phyloP scores from a whole-genome alignment of 2,329 filamentous ascomycete species.

The Monosporascus sp. region DNA sequence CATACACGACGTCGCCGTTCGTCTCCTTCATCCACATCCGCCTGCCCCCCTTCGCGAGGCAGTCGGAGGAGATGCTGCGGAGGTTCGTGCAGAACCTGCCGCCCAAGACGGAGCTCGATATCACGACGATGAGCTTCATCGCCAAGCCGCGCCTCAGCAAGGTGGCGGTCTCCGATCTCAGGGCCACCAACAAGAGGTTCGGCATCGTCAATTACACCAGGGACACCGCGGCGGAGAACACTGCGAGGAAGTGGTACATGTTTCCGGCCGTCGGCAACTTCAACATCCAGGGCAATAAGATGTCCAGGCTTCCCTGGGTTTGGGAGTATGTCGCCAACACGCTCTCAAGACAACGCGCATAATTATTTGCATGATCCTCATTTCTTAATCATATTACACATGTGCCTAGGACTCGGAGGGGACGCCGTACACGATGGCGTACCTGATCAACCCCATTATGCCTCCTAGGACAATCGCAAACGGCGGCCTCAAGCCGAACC shows the following conservation, averaged over 20 bases:
- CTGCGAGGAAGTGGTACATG: slow-evolving; percentile 30
- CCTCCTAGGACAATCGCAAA: slow-evolving; percentile 29
- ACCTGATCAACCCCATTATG: slow-evolving; percentile 25
- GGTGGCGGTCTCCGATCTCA: slow-evolving; percentile 30
- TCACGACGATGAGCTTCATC: slow-evolving; percentile 53
- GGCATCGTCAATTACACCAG: slow-evolving; percentile 36
- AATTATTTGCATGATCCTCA: neutral
- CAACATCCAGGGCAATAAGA: slow-evolving; percentile 24
- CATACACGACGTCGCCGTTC: slow-evolving; percentile 63
- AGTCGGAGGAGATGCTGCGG: slow-evolving; percentile 51
- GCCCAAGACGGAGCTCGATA: slow-evolving; percentile 39
- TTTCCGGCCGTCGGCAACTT: slow-evolving; percentile 33
- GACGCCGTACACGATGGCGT: neutral
- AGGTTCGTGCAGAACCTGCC: slow-evolving; percentile 47
- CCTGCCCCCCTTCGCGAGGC: slow-evolving; percentile 60
- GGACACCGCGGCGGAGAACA: slow-evolving; percentile 24
- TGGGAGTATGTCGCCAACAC: slow-evolving; percentile 29
- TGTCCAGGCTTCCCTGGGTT: slow-evolving; percentile 28
- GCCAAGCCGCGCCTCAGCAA: slow-evolving; percentile 44
- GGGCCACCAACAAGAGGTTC: slow-evolving; percentile 23
- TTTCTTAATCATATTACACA: no score
- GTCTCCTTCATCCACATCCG: slow-evolving; percentile 68
- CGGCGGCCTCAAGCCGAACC: slow-evolving; percentile 27
- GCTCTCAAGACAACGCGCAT: slow-evolving; percentile 16
- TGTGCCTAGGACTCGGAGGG: no score